Percentiles rank a stretch among this genome's conserved stretches.
phyloP scores from a whole-genome alignment of 2,329 filamentous ascomycete genomes.

The Malbranchea zuffiana region DNA sequence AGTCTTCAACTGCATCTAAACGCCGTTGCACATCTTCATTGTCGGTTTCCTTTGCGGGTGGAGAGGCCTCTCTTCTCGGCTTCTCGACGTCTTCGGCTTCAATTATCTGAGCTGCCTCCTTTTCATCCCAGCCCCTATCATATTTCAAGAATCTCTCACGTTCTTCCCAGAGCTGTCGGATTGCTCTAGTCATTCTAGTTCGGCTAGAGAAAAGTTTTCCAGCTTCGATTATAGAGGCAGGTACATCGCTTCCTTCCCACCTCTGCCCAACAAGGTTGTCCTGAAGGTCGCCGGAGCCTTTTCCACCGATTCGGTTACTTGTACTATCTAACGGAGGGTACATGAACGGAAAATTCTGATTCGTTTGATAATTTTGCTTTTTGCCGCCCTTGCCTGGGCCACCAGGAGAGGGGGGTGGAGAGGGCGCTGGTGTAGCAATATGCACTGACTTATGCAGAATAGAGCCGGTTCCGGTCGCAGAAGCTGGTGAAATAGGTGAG shows the following conservation, averaged over 20 bases:
- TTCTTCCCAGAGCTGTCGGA: slow-evolving; percentile 90
- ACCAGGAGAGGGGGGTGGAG: slow-evolving; percentile 82
- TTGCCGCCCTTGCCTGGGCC: slow-evolving; percentile 85
- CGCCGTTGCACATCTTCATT: slow-evolving; percentile 41
- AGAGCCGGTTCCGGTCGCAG: slow-evolving; percentile 43
- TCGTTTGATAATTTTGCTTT: slow-evolving; percentile 99
- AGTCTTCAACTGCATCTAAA: slow-evolving; percentile 63
- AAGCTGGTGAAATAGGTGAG: slow-evolving; percentile 42
- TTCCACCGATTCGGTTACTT: slow-evolving; percentile 83
- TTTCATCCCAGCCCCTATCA: slow-evolving; percentile 73
- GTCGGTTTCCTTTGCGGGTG: slow-evolving; percentile 23
- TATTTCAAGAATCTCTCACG: slow-evolving; percentile 83
- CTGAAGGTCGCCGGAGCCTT: slow-evolving; percentile 64
- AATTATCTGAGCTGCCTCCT: slow-evolving; percentile 32
- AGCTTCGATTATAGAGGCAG: slow-evolving; percentile 87
- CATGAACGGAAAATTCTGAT: slow-evolving; percentile 96
- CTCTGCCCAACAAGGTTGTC: slow-evolving; percentile 55
- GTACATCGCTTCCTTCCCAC: slow-evolving; percentile 83
- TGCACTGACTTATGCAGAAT: slow-evolving; percentile 94
- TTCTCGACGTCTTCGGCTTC: slow-evolving; percentile 13
- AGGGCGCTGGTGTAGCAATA: slow-evolving; percentile 95
- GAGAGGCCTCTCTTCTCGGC: slow-evolving; percentile 11
- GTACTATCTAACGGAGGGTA: slow-evolving; percentile 84
- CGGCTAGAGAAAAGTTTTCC: slow-evolving; percentile 82
- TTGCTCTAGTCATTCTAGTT: slow-evolving; percentile 82